Percentiles rank a stretch among this genome's conserved stretches.
phyloP scores from a whole-genome alignment of 805 yeast genomes.

The Yamadazyma kitorensis region DNA sequence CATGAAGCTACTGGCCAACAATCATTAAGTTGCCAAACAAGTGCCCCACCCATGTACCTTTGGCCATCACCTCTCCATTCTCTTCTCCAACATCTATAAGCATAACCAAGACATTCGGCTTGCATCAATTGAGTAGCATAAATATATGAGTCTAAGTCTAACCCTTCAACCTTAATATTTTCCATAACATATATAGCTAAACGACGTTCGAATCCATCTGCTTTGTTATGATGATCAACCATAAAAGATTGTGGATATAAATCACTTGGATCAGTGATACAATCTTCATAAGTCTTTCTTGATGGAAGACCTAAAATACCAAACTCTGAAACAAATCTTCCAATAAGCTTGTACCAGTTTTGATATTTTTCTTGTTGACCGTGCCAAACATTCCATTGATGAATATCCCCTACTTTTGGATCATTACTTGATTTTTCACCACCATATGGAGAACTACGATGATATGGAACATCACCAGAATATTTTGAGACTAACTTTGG shows the following conservation, averaged over 20 bases:
- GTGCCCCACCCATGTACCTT: conserved; percentile 36
- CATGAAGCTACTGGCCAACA: conserved; percentile 53
- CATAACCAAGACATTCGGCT: conserved; percentile 46
- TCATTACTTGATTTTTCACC: conserved; percentile 26
- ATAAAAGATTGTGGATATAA: conserved; percentile 41
- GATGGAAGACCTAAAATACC: conserved; percentile 49
- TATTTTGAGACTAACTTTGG: conserved; percentile 26
- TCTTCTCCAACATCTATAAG: conserved; percentile 45
- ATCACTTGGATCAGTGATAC: conserved; percentile 35
- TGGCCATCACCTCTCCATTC: conserved; percentile 39
- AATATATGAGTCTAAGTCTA: conserved; percentile 29
- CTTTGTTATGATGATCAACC: conserved; percentile 47
- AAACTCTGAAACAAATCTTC: conserved; percentile 50
- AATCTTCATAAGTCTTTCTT: conserved; percentile 28
- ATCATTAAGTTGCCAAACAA: conserved; percentile 55
- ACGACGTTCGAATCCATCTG: conserved; percentile 40
- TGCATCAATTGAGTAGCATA: conserved; percentile 46
- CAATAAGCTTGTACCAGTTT: conserved; percentile 43
- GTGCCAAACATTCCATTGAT: conserved; percentile 59
- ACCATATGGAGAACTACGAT: conserved; percentile 49
- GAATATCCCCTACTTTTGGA: conserved; percentile 43
- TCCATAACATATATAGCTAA: conserved; percentile 45
- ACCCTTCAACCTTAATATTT: conserved; percentile 32
- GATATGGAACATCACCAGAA: conserved; percentile 36
- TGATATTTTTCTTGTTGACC: conserved; percentile 45